These are phyloP conservation scores for Phytophthora multivora DNA, from an alignment of 352 stramenopile genomes.

Conservation along the genomic window DNA sequence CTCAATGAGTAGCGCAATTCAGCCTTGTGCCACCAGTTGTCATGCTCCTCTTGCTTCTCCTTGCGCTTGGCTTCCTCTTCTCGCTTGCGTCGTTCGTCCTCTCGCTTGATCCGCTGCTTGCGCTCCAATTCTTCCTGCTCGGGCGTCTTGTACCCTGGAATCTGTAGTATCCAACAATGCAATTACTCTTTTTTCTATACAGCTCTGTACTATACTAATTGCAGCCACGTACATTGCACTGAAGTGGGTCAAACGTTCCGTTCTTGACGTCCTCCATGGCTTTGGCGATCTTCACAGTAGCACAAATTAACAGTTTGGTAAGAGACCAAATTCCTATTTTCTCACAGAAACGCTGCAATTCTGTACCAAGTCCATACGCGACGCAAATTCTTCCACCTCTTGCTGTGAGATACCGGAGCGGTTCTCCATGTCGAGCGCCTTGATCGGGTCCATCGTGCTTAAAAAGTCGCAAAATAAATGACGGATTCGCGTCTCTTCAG, in stretches of 20 bases:
- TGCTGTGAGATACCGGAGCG: slow-evolving; percentile 63
- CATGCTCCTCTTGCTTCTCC: slow-evolving; percentile 61
- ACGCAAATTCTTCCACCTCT: slow-evolving; percentile 76
- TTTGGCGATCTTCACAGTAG: slow-evolving; percentile 51
- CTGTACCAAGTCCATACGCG: slow-evolving; percentile 71
- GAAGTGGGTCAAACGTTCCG: slow-evolving; percentile 73
- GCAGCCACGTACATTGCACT: slow-evolving; percentile 56
- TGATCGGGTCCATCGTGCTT: slow-evolving; percentile 59
- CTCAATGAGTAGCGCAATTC: slow-evolving; percentile 57
- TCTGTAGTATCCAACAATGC: slow-evolving; percentile 29
- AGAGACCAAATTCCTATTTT: too few relatives aligned
- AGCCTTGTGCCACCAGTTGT: slow-evolving; percentile 72
- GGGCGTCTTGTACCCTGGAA: slow-evolving; percentile 77
- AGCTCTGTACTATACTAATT: not conserved
- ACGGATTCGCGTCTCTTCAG: slow-evolving; percentile 27
- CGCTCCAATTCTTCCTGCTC: slow-evolving; percentile 72
- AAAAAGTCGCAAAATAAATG: slow-evolving; percentile 4
- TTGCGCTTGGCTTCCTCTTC: slow-evolving; percentile 47
- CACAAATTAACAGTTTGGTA: too few relatives aligned
- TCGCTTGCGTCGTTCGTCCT: slow-evolving; percentile 44
- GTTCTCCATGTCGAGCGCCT: slow-evolving; percentile 71
- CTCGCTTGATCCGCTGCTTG: slow-evolving; percentile 34
- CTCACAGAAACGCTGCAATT: too few relatives aligned
- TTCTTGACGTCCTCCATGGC: slow-evolving; percentile 85
- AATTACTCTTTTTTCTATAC: too few relatives aligned